Percentiles rank a stretch among this genome's conserved stretches.
These are phyloP conservation scores for Aristolochia fimbriata DNA, from an alignment of 164 flowering plant genomes.

Conservation along the genomic window DNA sequence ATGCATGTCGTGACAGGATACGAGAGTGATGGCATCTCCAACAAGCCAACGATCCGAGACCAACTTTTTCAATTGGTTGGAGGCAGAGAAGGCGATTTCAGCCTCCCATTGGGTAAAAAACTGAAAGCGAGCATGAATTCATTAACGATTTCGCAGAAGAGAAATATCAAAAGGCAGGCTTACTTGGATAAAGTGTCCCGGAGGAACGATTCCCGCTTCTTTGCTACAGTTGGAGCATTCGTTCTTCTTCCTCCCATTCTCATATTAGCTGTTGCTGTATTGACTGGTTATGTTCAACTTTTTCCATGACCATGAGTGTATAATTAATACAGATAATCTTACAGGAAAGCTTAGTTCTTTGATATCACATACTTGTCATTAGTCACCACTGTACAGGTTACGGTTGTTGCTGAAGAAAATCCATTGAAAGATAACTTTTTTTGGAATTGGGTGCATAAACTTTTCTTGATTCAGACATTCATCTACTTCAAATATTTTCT, in stretches of 20 bases:
- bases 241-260: conserved; percentile 71
- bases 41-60: conserved; percentile 46
- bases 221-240: conserved; percentile 77
- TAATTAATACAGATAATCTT: no score
- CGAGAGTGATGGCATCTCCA: conserved; percentile 42
- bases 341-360: no score
- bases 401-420: no score
- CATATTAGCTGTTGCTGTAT: conserved; percentile 68
- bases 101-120: conserved; percentile 66
- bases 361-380: no score
- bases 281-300: conserved; percentile 83
- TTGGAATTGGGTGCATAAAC: no score
- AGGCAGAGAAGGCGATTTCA: conserved; percentile 58
- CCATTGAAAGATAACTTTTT: no score
- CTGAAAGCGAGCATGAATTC: conserved; percentile 51
- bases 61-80: conserved; percentile 58
- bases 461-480: no score
- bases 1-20: conserved; percentile 32
- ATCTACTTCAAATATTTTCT: no score
- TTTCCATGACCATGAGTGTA: conserved; percentile 60
- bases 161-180: conserved; percentile 83
- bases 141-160: conserved; percentile 78
- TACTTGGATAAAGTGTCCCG: conserved; percentile 73
- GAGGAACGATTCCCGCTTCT: conserved; percentile 81
- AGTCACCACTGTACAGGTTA: no score